phyloP scores from a whole-genome alignment of 345 rosid species.

The Gossypioides kirkii region DNA sequence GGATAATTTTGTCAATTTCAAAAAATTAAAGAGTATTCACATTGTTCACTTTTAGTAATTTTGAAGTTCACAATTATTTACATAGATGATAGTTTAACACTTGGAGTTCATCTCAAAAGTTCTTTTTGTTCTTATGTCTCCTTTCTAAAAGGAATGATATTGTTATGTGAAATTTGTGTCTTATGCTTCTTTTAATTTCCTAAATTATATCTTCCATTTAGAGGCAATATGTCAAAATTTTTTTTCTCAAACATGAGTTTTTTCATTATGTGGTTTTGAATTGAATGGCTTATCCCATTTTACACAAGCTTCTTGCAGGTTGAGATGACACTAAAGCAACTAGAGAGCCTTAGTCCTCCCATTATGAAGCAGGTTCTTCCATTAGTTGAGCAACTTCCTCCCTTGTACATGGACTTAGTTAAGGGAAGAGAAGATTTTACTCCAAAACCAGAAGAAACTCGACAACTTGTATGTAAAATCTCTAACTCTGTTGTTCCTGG shows the following conservation, averaged over 20 bases:
- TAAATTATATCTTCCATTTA: not conserved
- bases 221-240: not conserved
- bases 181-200: no score
- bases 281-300: not conserved
- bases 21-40: no score
- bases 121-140: not conserved
- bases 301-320: constrained; percentile 49
- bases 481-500: not conserved
- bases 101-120: not conserved
- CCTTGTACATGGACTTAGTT: constrained; percentile 85
- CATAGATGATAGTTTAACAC: not conserved
- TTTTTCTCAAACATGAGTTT: not conserved
- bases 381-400: constrained; percentile 91
- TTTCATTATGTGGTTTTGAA: not conserved
- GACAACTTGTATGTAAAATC: constrained; percentile 68
- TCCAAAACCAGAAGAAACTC: constrained; percentile 97
- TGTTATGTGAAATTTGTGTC: not conserved
- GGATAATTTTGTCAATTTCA: no score
- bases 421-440: constrained; percentile 93
- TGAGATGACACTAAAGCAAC: constrained; percentile 87
- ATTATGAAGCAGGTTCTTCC: constrained; percentile 96
- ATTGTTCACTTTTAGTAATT: no score
- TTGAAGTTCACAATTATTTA: no score
- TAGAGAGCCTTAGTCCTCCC: constrained; percentile 87
- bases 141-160: not conserved